Evolutionary conservation across 2,329 filamentous ascomycete genomes (phyloP).

Genomic region (Hymenoscyphus salicellus): DNA sequence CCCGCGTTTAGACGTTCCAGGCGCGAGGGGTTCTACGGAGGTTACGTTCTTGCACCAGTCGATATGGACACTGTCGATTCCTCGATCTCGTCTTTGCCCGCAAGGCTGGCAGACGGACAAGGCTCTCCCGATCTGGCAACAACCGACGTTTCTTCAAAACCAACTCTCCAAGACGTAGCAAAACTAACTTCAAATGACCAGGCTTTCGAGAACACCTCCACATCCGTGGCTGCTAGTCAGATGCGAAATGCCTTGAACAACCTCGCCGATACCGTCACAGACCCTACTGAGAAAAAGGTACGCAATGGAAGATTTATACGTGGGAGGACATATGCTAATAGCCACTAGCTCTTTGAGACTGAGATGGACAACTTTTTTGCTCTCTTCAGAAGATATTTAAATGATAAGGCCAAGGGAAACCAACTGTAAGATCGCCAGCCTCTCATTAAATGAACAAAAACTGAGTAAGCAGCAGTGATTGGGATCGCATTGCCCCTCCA

Average conservation of each 20-base stretch:
- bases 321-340: conserved; percentile 17
- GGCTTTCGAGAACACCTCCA: conserved; percentile 99
- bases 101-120: background rate
- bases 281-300: conserved; percentile 81
- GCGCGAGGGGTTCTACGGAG: background rate
- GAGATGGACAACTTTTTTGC: conserved; percentile 99
- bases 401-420: conserved; percentile 98
- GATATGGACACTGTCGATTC: background rate
- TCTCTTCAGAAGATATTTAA: conserved; percentile 95
- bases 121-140: background rate
- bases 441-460: background rate
- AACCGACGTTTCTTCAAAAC: conserved; percentile 9
- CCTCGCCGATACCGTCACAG: conserved; percentile 84
- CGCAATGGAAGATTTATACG: background rate
- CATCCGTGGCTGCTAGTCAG: conserved; percentile 94
- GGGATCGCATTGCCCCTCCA: conserved; percentile 93
- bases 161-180: conserved; percentile 24
- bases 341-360: conserved; percentile 81
- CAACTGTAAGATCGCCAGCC: conserved; percentile 57
- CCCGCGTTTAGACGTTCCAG: conserved; percentile 1
- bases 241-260: conserved; percentile 98
- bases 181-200: conserved; percentile 46
- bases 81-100: background rate
- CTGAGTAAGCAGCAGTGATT: conserved; percentile 60
- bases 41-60: background rate